Conservation (phyloP, 129 eudicot species). For the Centaurea solstitialis region DNA sequence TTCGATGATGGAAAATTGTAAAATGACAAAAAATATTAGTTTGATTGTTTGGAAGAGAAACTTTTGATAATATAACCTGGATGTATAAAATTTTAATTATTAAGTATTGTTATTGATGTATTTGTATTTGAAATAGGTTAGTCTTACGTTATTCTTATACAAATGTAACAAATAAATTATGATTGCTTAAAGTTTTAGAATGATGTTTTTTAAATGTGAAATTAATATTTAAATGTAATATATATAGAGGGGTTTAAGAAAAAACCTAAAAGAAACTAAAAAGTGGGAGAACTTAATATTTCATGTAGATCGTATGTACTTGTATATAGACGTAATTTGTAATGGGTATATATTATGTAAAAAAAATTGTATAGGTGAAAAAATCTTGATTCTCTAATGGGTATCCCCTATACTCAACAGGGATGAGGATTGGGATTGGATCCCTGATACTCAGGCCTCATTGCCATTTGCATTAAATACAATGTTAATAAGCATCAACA, state of each 20-base stretch:
- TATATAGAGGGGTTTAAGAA: no score
- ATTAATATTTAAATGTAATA: no score
- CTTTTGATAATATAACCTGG: neutral
- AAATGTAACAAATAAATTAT: neutral
- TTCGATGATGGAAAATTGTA: neutral
- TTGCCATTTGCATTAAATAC: neutral
- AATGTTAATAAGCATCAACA: neutral
- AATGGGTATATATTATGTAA: no score
- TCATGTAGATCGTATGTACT: no score
- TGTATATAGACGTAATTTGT: no score
- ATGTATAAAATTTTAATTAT: neutral
- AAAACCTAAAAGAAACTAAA: no score
- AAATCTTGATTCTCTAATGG: neutral
- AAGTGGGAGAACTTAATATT: no score
- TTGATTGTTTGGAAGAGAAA: neutral
- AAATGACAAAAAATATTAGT: no score
- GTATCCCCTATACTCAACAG: neutral
- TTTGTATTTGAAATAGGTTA: neutral
- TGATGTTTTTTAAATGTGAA: neutral
- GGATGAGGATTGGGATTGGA: neutral
- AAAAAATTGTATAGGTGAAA: neutral
- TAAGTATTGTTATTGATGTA: neutral
- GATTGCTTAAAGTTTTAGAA: neutral
- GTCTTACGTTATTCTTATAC: neutral
- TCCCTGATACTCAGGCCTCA: neutral